Evolutionary conservation across 805 yeast genomes (phyloP).

Genomic region (Komagataella pastoris): DNA sequence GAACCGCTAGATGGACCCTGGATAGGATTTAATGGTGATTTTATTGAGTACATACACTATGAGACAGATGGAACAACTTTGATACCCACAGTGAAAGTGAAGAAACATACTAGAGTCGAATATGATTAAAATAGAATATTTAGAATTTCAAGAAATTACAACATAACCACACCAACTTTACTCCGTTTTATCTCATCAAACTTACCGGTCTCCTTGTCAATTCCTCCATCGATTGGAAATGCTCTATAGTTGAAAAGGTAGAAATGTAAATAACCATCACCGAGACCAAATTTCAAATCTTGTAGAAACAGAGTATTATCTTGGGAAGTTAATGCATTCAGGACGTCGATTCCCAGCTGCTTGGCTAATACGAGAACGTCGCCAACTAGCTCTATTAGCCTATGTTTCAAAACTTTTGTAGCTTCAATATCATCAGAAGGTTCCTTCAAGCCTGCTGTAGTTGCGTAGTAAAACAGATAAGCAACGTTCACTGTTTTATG

Average conservation of each 20-base stretch:
- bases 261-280: conserved; percentile 86
- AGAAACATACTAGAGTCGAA: conserved; percentile 10
- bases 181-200: conserved; percentile 45
- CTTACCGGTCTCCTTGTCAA: conserved; percentile 39
- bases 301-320: conserved; percentile 80
- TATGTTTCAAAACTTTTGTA: conserved; percentile 31
- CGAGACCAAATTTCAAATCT: conserved; percentile 78
- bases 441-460: conserved; percentile 41
- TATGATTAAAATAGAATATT: conserved; percentile 7
- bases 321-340: conserved; percentile 84
- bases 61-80: conserved; percentile 2
- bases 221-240: conserved; percentile 71
- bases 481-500: conserved; percentile 73
- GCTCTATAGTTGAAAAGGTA: conserved; percentile 86
- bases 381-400: conserved; percentile 47
- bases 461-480: conserved; percentile 80
- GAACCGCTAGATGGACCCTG: conserved; percentile 42
- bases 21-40: conserved; percentile 43
- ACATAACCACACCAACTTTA: conserved; percentile 84
- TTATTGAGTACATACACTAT: conserved; percentile 26
- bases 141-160: conserved; percentile 21
- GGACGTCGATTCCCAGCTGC: conserved; percentile 64
- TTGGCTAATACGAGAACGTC: conserved; percentile 75
- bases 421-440: conserved; percentile 23
- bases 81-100: conserved; percentile 1